Base-by-base conservation (phyloP, 192 early-diverging fungal genomes). In the Geranomyces variabilis region DNA sequence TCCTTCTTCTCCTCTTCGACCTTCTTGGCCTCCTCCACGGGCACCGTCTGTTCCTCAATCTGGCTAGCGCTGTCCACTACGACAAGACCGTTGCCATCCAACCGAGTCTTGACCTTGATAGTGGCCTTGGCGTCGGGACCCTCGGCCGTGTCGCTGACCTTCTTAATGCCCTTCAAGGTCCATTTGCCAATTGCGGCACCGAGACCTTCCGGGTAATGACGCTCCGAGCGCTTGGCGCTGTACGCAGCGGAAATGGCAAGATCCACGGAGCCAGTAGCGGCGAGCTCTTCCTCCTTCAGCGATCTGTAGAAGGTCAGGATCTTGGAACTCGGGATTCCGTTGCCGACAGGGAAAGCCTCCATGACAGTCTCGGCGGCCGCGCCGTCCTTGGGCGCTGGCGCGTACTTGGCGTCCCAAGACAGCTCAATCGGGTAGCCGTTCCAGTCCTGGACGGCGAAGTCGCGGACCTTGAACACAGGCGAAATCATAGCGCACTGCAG, bases 401-500 rank as follows among this genome's bases (percentile, higher is more conserved):
- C 75, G 45, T 66, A 67, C 12, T 63, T 53, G 0, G 83, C 73
- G 69, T 93, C 90, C 95, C 96, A 99, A 63, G 82, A 80, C 74
- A 99, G 86, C 79, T 92, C 89, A 81, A 97, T 90, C 64, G 94
- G 94, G 77, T 96, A 94, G 57, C 81, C 75, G 61, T 90, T 92
- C 79, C 93, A 87, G 85, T 99, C 96, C 76, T 93, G 88, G 61
- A 99, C 89, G 46, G 87, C 75, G 77, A 99, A 97, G 48, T 99
- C 96, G 63, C 96, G 94, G 74, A 99, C 96, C 77, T 94, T 94
- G 92, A 99, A 97, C 41, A 93, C 91, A 0, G 96, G 96, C 26
- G 94, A 96, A 55, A 94, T 80, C 77, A 99, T 96, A 76, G 96
- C 96, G 83, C 96, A 99, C 84, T 94, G 92, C 47, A 99, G 85